Evolutionary conservation across 768 basidiomycete genomes (phyloP).

Genomic region (Pleurotus cornucopiae): DNA sequence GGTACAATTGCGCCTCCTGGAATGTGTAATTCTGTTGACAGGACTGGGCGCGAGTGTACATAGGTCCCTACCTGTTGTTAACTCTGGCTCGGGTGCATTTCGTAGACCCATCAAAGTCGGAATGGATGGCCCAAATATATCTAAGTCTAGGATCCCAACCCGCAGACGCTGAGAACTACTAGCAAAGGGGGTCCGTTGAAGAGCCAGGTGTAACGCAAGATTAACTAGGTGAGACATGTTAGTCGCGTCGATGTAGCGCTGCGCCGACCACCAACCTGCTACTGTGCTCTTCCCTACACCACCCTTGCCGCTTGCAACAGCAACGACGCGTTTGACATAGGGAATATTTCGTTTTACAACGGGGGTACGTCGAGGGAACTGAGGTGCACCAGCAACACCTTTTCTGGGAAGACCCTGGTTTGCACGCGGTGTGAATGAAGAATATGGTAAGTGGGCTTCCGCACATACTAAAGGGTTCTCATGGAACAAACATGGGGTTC

Average conservation of each 20-base stretch:
- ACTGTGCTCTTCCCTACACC: conserved; percentile 96
- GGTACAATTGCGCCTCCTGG: conserved; percentile 78
- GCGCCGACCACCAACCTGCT: conserved; percentile 49
- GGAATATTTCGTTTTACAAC: conserved; percentile 55
- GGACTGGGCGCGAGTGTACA: background rate
- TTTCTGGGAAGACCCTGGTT: conserved; percentile 28
- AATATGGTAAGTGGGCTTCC: background rate
- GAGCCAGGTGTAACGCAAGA: conserved; percentile 70
- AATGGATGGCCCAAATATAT: conserved; percentile 93
- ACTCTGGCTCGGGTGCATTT: conserved; percentile 67
- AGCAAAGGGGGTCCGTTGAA: conserved; percentile 29
- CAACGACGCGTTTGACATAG: conserved; percentile 76
- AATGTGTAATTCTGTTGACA: conserved; percentile 4
- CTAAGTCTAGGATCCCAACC: conserved; percentile 89
- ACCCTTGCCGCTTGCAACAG: conserved; percentile 90
- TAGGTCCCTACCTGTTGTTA: conserved; percentile 59
- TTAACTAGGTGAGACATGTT: conserved; percentile 49
- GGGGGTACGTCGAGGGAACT: conserved; percentile 55
- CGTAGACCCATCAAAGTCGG: conserved; percentile 92
- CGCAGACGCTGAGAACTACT: conserved; percentile 37
- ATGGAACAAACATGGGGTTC: conserved; percentile 22
- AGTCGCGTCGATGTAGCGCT: background rate
- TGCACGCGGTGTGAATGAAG: background rate
- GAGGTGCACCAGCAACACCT: conserved; percentile 30
- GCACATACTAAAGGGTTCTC: conserved; percentile 53